These are phyloP conservation scores for Penicillium tannophilum DNA, from an alignment of 495 filamentous ascomycete genomes.

Conservation along the genomic window DNA sequence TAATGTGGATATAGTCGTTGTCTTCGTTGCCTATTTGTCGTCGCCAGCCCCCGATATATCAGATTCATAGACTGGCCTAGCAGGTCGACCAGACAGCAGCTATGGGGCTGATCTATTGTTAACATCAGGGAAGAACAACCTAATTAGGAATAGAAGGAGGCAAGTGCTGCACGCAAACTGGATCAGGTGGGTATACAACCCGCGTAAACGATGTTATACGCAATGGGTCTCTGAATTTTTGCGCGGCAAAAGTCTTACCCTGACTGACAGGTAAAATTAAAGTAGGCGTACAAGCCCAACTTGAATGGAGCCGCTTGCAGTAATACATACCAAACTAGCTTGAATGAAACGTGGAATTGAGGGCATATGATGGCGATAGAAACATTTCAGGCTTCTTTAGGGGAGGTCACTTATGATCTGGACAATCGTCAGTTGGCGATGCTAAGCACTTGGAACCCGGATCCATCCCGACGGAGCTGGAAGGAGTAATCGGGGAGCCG, in stretches of 20 bases:
- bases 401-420: neutral
- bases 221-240: neutral
- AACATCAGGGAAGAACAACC: neutral
- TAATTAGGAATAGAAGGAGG: neutral
- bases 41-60: neutral
- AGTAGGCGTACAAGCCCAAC: neutral
- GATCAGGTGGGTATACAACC: neutral
- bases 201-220: neutral
- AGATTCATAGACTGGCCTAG: too few relatives aligned
- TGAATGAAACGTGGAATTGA: neutral
- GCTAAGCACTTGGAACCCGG: neutral
- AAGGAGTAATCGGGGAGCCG: conserved; percentile 3
- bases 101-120: neutral
- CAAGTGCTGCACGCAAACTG: neutral
- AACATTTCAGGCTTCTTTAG: neutral
- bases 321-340: neutral
- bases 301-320: neutral
- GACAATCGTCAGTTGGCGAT: too few relatives aligned
- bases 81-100: neutral
- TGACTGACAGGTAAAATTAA: neutral
- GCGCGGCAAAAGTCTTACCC: neutral
- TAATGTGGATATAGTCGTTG: neutral
- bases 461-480: neutral
- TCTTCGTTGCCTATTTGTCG: neutral
- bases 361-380: neutral